These are phyloP conservation scores for Aspergillus tubingensis DNA, from an alignment of 2,329 filamentous ascomycete species.

Conservation along the genomic window DNA sequence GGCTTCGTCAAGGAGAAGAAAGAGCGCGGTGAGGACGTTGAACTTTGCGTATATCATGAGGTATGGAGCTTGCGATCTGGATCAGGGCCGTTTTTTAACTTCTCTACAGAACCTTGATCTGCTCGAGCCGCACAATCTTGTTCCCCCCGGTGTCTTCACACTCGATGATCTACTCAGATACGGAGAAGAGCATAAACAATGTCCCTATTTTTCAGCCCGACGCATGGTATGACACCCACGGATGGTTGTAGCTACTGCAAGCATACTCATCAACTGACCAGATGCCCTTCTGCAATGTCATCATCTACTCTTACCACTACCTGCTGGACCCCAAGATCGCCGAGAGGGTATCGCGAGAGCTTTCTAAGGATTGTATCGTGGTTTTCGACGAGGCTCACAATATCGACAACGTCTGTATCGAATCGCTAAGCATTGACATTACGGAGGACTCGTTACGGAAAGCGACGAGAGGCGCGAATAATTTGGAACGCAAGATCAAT, in stretches of 20 bases:
- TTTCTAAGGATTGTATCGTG: slow-evolving; percentile 97
- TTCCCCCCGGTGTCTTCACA: slow-evolving; percentile 94
- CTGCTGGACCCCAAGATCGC: slow-evolving; percentile 97
- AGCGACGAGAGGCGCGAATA: slow-evolving; percentile 85
- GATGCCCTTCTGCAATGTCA: slow-evolving; percentile 99
- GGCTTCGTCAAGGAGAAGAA: slow-evolving; percentile 98
- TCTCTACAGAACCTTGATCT: slow-evolving; percentile 76
- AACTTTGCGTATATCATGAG: slow-evolving; percentile 94
- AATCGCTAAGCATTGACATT: slow-evolving; percentile 93
- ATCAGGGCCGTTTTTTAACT: slow-evolving; percentile 23
- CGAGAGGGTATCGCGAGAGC: slow-evolving; percentile 88
- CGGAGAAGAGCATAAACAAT: slow-evolving; percentile 94
- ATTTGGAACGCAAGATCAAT: slow-evolving; percentile 83
- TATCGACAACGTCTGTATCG: slow-evolving; percentile 99
- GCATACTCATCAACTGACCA: slow-evolving; percentile 39
- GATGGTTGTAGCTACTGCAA: neutral
- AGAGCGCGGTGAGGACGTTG: slow-evolving; percentile 88
- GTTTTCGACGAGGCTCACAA: slow-evolving; percentile 99
- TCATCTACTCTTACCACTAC: slow-evolving; percentile 99
- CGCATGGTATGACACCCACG: slow-evolving; percentile 69
- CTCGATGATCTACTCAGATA: slow-evolving; percentile 86
- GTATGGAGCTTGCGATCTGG: slow-evolving; percentile 46
- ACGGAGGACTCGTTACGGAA: slow-evolving; percentile 92
- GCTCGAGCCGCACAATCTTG: slow-evolving; percentile 89
- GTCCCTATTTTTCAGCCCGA: slow-evolving; percentile 92